These are phyloP conservation scores for Periconia sp. DNA, from an alignment of 2,329 filamentous ascomycete species.

Conservation along the genomic window DNA sequence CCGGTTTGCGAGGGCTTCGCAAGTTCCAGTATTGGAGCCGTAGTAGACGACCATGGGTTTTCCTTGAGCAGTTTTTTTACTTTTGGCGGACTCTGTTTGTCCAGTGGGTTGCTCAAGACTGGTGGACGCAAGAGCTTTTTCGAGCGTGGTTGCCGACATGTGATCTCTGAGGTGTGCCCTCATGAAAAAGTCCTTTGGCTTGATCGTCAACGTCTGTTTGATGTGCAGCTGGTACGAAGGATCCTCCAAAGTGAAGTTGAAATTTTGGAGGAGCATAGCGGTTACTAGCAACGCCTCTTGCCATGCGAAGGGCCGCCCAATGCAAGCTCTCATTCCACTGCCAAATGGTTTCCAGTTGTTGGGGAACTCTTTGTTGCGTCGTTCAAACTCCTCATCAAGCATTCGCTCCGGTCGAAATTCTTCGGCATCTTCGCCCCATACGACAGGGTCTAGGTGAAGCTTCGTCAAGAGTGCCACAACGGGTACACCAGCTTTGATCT, in stretches of 20 bases:
- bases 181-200: constrained; percentile 46
- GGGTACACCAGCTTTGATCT: constrained; percentile 36
- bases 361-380: constrained; percentile 41
- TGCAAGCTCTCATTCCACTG: constrained; percentile 54
- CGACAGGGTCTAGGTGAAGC: constrained; percentile 45
- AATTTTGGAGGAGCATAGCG: constrained; percentile 49
- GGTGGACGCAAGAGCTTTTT: constrained; percentile 26
- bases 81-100: neutral
- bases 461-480: constrained; percentile 36
- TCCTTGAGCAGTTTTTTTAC: constrained; percentile 16
- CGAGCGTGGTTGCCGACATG: constrained; percentile 34
- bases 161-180: constrained; percentile 36
- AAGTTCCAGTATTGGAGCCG: constrained; percentile 47
- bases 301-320: constrained; percentile 58
- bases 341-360: constrained; percentile 58
- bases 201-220: constrained; percentile 50
- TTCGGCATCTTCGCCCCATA: constrained; percentile 49
- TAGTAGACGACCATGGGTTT: constrained; percentile 42
- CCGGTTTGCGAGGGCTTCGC: constrained; percentile 44
- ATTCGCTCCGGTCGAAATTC: constrained; percentile 52
- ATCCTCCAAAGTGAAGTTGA: constrained; percentile 48
- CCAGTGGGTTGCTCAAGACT: constrained; percentile 17
- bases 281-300: constrained; percentile 54
- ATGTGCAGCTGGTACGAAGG: constrained; percentile 48
- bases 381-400: constrained; percentile 46